These are phyloP conservation scores for Penicillium roqueforti DNA, from an alignment of 495 filamentous ascomycete species.

Conservation along the genomic window DNA sequence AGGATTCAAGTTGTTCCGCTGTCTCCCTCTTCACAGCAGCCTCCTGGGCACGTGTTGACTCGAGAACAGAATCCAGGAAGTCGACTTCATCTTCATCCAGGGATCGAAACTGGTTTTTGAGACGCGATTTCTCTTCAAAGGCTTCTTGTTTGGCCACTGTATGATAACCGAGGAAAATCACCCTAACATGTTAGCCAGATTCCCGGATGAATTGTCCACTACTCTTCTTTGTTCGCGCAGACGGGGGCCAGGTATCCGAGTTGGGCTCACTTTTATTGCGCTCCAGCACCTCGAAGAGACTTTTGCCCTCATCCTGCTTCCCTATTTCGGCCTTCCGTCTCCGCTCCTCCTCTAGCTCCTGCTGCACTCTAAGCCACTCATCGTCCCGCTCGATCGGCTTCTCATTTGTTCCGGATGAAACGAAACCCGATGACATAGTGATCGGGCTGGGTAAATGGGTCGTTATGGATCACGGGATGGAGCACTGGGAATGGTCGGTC, in stretches of 20 bases:
- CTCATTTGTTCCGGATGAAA: conserved; percentile 77
- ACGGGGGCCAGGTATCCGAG: background rate
- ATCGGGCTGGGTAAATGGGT: conserved; percentile 14
- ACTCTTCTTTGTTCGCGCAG: background rate
- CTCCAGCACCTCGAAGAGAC: conserved; percentile 81
- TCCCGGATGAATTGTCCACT: background rate
- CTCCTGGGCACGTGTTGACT: conserved; percentile 66
- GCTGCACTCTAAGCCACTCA: conserved; percentile 73
- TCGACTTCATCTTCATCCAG: conserved; percentile 93
- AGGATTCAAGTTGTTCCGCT: conserved; percentile 63
- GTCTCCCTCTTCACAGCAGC: conserved; percentile 70
- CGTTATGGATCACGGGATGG: background rate
- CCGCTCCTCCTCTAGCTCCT: conserved; percentile 67
- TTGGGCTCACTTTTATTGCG: conserved; percentile 80
- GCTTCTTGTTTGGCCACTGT: conserved; percentile 93
- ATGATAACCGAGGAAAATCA: conserved; percentile 44
- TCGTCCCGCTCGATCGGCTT: conserved; percentile 57
- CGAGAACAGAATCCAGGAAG: conserved; percentile 76
- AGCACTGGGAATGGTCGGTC: conserved; percentile 14
- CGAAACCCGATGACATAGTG: conserved; percentile 80
- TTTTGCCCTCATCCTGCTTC: conserved; percentile 59
- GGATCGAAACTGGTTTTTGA: conserved; percentile 92
- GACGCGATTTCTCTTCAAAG: conserved; percentile 81
- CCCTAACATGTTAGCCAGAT: conserved; percentile 9
- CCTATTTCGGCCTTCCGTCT: conserved; percentile 55